Evolutionary conservation across 2,329 filamentous ascomycete genomes (phyloP), one percentile per base, ranked within the genome.

Genomic region (Colletotrichum karsti): DNA sequence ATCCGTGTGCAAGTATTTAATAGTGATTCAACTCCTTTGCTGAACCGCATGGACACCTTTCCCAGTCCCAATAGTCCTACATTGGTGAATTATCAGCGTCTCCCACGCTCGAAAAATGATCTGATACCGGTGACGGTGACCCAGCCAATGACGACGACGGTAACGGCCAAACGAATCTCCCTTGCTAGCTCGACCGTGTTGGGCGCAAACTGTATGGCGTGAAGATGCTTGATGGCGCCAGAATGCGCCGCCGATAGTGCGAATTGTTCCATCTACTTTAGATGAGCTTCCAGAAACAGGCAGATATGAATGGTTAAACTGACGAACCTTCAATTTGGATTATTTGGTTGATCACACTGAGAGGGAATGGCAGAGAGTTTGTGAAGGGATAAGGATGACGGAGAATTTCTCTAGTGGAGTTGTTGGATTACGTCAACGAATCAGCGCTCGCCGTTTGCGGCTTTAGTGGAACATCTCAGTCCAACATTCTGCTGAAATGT

Each of bases 211-310:
- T 68, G 46, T 22, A 68, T 58, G 37, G 44, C 18, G 39, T 68
- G 65, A 30, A 68, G 26, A 39, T 68, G 65, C 53, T 68, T 59
- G 53, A 68, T 68, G 4, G 65, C 60, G 46, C 65, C 65, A n/a
- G 65, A 68, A 7, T 68, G 65, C 28, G 54, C 39, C n/a, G 65
- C 7, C 0, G 61, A 41, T 20, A 68, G 37, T 10, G 53, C 65
- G 22, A 68, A 68, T 7, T 68, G 60, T 18, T 68, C 65, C 65
- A 68, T 68, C 65, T 7, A 26, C 6, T 37, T 7, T 24, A 18
- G 13, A 26, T 12, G n/a, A n/a, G n/a, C n/a, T n/a, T n/a, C n/a
- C n/a, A n/a, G n/a, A n/a, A n/a, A n/a, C n/a, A n/a, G n/a, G n/a
- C n/a, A n/a, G n/a, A n/a, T 15, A 3, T 20, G 12, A 9, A 8